Percentiles rank a stretch among this genome's conserved stretches.
Evolutionary conservation across 495 filamentous ascomycete species (phyloP).

Genomic region (Bombardia bombarda): DNA sequence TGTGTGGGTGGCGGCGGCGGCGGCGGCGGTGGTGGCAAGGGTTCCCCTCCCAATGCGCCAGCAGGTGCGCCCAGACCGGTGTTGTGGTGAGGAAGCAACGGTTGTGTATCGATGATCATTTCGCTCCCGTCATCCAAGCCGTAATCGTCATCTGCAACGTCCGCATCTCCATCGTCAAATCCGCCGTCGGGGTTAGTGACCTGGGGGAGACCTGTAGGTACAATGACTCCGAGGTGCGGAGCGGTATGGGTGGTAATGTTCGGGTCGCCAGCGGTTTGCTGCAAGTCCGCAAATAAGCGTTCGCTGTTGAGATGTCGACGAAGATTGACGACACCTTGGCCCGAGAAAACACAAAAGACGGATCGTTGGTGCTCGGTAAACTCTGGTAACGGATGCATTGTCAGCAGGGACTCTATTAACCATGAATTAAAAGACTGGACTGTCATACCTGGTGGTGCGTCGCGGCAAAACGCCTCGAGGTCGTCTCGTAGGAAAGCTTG

Average conservation of each 20-base stretch:
- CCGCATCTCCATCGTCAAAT: conserved; percentile 26
- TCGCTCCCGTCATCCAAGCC: conserved; percentile 35
- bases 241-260: not conserved
- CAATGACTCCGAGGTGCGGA: no score
- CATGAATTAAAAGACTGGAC: not conserved
- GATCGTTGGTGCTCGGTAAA: conserved; percentile 93
- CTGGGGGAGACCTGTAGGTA: no score
- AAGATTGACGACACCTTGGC: conserved; percentile 68
- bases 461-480: conserved; percentile 73
- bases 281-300: conserved; percentile 19
- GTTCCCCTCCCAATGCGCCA: no score
- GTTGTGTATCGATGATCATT: conserved; percentile 30
- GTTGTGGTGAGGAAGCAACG: conserved; percentile 7
- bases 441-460: conserved; percentile 62
- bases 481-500: conserved; percentile 71
- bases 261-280: conserved; percentile 1
- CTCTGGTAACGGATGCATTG: no score
- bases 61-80: not conserved
- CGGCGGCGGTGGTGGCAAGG: conserved; percentile 3
- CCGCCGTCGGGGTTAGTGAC: conserved; percentile 17
- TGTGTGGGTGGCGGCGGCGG: conserved; percentile 4
- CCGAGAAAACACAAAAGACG: conserved; percentile 97
- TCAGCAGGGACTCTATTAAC: conserved; percentile 26
- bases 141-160: conserved; percentile 34
- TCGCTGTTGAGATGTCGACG: conserved; percentile 65